phyloP scores from a whole-genome alignment of 352 stramenopile species.

The Globisporangium nunn region DNA sequence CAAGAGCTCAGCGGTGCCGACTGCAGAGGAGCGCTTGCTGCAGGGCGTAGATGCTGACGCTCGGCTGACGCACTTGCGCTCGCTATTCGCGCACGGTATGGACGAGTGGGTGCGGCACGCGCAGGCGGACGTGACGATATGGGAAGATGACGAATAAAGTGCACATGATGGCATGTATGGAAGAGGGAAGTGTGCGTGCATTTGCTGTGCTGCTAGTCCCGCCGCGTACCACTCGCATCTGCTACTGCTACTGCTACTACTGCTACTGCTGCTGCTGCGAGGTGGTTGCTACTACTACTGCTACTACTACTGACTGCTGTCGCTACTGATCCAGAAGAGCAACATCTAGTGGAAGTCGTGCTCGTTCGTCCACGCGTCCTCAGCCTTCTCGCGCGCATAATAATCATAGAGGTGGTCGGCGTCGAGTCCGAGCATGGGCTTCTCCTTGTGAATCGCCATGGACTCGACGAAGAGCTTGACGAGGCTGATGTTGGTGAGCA shows the following conservation, averaged over 20 bases:
- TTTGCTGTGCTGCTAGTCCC: background rate
- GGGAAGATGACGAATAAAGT: background rate
- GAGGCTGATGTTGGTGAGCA: constrained; percentile 90
- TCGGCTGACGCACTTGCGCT: constrained; percentile 24
- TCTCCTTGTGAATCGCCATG: constrained; percentile 90
- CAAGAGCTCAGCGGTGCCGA: constrained; percentile 24
- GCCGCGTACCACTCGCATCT: background rate
- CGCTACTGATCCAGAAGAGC: constrained; percentile 4
- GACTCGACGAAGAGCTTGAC: constrained; percentile 91
- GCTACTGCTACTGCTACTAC: background rate
- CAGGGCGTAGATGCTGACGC: constrained; percentile 25
- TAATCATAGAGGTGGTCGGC: constrained; percentile 96
- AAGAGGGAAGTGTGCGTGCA: background rate
- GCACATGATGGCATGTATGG: background rate
- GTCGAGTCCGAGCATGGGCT: constrained; percentile 90
- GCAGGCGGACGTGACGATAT: background rate
- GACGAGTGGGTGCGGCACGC: constrained; percentile 38
- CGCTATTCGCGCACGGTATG: constrained; percentile 39
- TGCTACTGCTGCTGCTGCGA: background rate
- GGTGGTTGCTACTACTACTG: constrained; percentile 1
- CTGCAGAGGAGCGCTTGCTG: constrained; percentile 28
- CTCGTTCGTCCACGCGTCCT: constrained; percentile 91
- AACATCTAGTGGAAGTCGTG: constrained; percentile 92
- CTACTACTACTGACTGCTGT: constrained; percentile 9
- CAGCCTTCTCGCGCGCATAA: constrained; percentile 91